A percentile compares a stretch with the other conserved stretches of the same genome.
Conservation (phyloP, 2,329 filamentous ascomycete species). For the Aspergillus neotritici region DNA sequence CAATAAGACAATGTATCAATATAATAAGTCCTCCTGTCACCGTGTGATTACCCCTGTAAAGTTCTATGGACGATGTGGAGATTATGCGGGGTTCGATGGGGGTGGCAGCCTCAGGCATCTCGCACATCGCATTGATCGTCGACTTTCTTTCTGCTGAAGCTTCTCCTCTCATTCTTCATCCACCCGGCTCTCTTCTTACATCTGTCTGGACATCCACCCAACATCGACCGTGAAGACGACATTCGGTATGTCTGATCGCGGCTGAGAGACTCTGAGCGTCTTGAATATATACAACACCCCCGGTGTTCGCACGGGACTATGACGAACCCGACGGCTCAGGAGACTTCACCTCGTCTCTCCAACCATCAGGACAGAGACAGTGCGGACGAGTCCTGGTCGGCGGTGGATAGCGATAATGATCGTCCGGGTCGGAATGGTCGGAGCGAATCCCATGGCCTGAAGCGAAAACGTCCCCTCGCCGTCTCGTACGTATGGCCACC, state of each 20-base stretch:
- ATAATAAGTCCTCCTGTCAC: too few species aligned
- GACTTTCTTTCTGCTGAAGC: too few species aligned
- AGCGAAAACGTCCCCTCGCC: conserved; percentile 35
- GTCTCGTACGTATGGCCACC: conserved; percentile 31
- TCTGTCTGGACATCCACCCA: too few species aligned
- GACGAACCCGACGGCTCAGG: conserved; percentile 24
- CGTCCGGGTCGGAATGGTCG: conserved; percentile 24
- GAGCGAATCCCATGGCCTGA: conserved; percentile 22
- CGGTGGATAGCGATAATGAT: conserved; percentile 32
- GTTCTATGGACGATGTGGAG: conserved; percentile 12
- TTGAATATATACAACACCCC: conserved; percentile 14
- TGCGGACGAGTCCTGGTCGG: conserved; percentile 31
- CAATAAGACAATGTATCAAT: too few species aligned
- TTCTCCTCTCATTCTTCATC: too few species aligned
- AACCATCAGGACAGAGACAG: conserved; percentile 26
- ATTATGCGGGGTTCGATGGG: conserved; percentile 17
- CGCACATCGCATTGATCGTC: too few species aligned
- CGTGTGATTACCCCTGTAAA: too few species aligned
- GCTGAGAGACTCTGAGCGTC: neutral
- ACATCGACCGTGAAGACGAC: too few species aligned
- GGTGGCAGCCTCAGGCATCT: conserved; percentile 18
- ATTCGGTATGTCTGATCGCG: neutral
- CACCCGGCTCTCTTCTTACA: too few species aligned
- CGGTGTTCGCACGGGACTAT: conserved; percentile 31
- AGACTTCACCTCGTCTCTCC: conserved; percentile 17